phyloP scores from a whole-genome alignment of 805 yeast species.

The Wickerhamomyces strasburgensis region DNA sequence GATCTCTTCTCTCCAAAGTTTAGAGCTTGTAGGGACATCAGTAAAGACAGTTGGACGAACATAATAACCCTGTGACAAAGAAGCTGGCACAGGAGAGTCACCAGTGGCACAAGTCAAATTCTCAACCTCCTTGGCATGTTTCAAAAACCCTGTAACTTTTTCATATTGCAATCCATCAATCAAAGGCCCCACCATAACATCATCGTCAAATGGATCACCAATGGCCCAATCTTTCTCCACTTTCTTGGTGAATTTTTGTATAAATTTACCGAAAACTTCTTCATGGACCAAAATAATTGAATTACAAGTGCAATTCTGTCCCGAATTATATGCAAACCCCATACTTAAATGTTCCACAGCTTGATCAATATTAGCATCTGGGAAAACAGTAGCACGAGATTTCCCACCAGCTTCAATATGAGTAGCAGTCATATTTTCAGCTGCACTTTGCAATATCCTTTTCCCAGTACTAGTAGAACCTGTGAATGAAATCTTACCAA shows the following conservation, averaged over 20 bases:
- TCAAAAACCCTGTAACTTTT: conserved; percentile 41
- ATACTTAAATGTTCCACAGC: conserved; percentile 65
- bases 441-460: conserved; percentile 62
- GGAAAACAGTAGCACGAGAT: conserved; percentile 58
- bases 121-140: conserved; percentile 43
- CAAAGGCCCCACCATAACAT: conserved; percentile 56
- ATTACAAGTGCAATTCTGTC: conserved; percentile 67
- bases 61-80: conserved; percentile 51
- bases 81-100: conserved; percentile 18
- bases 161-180: conserved; percentile 54
- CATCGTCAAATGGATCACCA: conserved; percentile 47
- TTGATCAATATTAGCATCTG: conserved; percentile 59
- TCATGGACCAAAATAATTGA: conserved; percentile 59
- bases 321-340: conserved; percentile 61
- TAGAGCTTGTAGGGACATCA: conserved; percentile 60
- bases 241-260: conserved; percentile 38
- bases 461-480: conserved; percentile 68
- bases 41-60: conserved; percentile 74
- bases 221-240: conserved; percentile 47
- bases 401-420: conserved; percentile 73
- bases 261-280: conserved; percentile 48
- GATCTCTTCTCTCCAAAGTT: conserved; percentile 73
- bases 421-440: conserved; percentile 60
- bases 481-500: conserved; percentile 59
- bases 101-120: conserved; percentile 41